Evolutionary conservation across 441 rosid genomes (phyloP).

Genomic region (Gossypium aridum): DNA sequence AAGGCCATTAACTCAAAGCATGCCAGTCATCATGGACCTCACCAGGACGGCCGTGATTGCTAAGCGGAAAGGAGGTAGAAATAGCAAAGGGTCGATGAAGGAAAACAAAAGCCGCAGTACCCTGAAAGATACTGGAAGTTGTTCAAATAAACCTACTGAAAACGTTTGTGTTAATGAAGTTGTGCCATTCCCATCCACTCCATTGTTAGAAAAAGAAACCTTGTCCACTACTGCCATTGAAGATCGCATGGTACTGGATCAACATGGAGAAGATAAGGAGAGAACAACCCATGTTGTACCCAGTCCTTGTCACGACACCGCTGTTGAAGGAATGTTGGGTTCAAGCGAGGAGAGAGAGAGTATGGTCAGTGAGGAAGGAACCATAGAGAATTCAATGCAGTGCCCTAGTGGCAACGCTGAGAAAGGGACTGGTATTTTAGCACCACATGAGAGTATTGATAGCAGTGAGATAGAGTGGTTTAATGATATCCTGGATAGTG

Average conservation of each 20-base stretch:
- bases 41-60: constrained; percentile 9
- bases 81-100: constrained; percentile 27
- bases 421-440: constrained; percentile 16
- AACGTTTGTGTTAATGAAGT: background rate
- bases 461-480: constrained; percentile 16
- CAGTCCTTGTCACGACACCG: constrained; percentile 6
- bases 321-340: background rate
- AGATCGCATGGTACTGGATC: background rate
- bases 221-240: constrained; percentile 1
- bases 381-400: constrained; percentile 4
- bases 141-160: constrained; percentile 10
- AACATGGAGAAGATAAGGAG: constrained; percentile 10
- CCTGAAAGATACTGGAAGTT: background rate
- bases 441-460: constrained; percentile 16
- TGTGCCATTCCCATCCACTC: constrained; percentile 13
- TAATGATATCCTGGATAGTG: constrained; percentile 24
- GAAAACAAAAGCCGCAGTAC: constrained; percentile 17
- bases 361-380: background rate
- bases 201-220: constrained; percentile 10
- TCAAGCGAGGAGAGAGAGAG: constrained; percentile 2
- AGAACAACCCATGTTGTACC: background rate
- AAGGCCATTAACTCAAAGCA: constrained; percentile 6
- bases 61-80: constrained; percentile 34
- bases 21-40: constrained; percentile 5
- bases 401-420: constrained; percentile 3